Base-by-base conservation (phyloP, 495 filamentous ascomycete genomes). In the Usnea hakonensis region DNA sequence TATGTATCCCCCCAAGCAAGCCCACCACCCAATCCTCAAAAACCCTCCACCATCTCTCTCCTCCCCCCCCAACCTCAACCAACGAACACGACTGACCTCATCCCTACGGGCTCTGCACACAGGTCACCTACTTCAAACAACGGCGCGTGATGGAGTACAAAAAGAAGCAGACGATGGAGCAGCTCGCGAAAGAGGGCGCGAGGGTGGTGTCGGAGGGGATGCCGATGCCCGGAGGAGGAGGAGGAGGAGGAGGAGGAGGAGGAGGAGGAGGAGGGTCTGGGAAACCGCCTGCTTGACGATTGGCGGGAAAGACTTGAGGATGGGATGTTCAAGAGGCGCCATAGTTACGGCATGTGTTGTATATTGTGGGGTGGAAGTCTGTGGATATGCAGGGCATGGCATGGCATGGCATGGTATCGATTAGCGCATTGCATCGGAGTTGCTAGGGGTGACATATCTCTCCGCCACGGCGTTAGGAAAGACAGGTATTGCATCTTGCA, bases 81-180 rank as follows among this genome's bases (percentile, higher is more conserved):
- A n/a, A n/a, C n/a, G n/a, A n/a, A n/a, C n/a, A n/a, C n/a, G n/a
- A n/a, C n/a, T n/a, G n/a, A n/a, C n/a, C n/a, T n/a, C n/a, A n/a
- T n/a, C n/a, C n/a, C n/a, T n/a, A n/a, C n/a, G n/a, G n/a, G n/a
- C n/a, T n/a, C n/a, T n/a, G 19, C 14, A 6, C 60, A 38, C 68
- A 97, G 93, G 90, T 97, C 61, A 89, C 89, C 75, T 96, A 98
- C 75, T 98, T 98, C 80, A 96, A 97, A 75, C 89, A 96, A 72
- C 85, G 90, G 74, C 81, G 94, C 63, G 90, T 97, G 43, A 91
- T 94, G 79, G 92, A 97, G 61, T 81, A 86, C 69, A 88, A 96
- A 62, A 89, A 90, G 71, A 87, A 89, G 65, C 79, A 86, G 74
- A 88, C 87, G 48, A 75, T 97, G 40, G 86, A 87, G 74, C 83